A percentile compares a stretch with the other conserved stretches of the same genome.
Evolutionary conservation across 2,329 filamentous ascomycete species (phyloP).

Genomic region (Calcarisporium arbuscula): DNA sequence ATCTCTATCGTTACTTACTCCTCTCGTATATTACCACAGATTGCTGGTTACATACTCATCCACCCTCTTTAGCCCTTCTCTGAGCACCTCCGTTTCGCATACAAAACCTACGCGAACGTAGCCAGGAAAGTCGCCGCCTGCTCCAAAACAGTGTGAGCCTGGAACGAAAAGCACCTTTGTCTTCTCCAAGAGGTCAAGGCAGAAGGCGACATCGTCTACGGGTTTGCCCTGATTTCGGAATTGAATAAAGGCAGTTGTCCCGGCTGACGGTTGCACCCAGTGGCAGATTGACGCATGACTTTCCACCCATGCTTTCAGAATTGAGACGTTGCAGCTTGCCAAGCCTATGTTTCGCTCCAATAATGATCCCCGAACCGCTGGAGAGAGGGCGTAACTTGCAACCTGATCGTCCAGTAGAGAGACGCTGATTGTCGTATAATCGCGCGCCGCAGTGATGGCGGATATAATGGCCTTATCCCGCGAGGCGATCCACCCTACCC

Average conservation of each 20-base stretch:
- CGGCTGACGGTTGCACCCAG: constrained; percentile 70
- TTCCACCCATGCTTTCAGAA: constrained; percentile 63
- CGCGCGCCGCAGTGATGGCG: constrained; percentile 56
- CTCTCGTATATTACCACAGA: not conserved
- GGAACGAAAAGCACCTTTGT: constrained; percentile 71
- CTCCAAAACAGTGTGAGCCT: constrained; percentile 67
- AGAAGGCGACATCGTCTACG: constrained; percentile 69
- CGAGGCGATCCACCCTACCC: constrained; percentile 76
- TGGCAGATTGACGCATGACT: constrained; percentile 56
- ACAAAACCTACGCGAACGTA: constrained; percentile 75
- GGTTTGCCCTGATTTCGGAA: constrained; percentile 55
- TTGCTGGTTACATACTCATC: constrained; percentile 28
- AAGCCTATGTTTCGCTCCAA: constrained; percentile 53
- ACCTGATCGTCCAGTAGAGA: constrained; percentile 76
- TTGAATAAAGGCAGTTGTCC: constrained; percentile 72
- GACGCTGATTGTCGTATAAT: constrained; percentile 84
- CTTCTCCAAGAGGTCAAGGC: constrained; percentile 58
- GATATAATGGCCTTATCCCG: constrained; percentile 56
- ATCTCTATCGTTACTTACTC: constrained; percentile 6
- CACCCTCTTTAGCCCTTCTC: constrained; percentile 53
- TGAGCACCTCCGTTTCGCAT: constrained; percentile 62
- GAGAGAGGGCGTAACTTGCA: constrained; percentile 65
- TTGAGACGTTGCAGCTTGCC: constrained; percentile 58
- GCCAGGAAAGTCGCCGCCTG: constrained; percentile 58
- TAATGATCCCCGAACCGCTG: constrained; percentile 30